These are phyloP conservation scores for Rhodotorula sp. DNA, from an alignment of 1,284 basidiomycete genomes.

Conservation along the genomic window DNA sequence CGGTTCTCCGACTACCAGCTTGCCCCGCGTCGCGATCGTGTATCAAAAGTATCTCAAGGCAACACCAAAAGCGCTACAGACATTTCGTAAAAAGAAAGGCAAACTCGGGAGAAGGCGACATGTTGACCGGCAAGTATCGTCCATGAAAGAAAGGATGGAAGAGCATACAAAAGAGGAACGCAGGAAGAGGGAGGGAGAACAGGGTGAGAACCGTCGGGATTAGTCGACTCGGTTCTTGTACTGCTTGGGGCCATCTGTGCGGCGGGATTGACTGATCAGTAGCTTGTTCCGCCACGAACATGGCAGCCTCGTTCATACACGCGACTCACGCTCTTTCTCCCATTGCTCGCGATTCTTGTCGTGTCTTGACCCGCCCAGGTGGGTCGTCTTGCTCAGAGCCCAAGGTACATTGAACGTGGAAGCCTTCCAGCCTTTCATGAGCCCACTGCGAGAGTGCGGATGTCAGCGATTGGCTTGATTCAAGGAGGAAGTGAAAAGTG, in stretches of 20 bases:
- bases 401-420: constrained; percentile 33
- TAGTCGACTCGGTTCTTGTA: constrained; percentile 26
- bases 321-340: constrained; percentile 29
- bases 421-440: constrained; percentile 39
- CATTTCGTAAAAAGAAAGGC: no score
- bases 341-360: constrained; percentile 37
- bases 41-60: no score
- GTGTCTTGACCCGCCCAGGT: constrained; percentile 30
- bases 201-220: background rate
- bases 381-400: constrained; percentile 29
- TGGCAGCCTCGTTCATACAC: no score
- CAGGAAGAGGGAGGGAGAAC: background rate
- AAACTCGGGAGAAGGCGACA: no score
- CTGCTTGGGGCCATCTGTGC: constrained; percentile 33
- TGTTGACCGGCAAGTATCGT: no score
- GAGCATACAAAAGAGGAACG: no score
- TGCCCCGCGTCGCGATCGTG: no score
- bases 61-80: no score
- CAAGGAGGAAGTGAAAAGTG: background rate
- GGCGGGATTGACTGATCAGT: background rate
- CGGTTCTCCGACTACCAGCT: no score
- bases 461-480: background rate
- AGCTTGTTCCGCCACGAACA: no score
- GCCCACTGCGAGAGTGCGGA: background rate
- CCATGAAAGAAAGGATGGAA: no score